Evolutionary conservation across 495 filamentous ascomycete genomes (phyloP).

Genomic region (Penicillium samsonianum): DNA sequence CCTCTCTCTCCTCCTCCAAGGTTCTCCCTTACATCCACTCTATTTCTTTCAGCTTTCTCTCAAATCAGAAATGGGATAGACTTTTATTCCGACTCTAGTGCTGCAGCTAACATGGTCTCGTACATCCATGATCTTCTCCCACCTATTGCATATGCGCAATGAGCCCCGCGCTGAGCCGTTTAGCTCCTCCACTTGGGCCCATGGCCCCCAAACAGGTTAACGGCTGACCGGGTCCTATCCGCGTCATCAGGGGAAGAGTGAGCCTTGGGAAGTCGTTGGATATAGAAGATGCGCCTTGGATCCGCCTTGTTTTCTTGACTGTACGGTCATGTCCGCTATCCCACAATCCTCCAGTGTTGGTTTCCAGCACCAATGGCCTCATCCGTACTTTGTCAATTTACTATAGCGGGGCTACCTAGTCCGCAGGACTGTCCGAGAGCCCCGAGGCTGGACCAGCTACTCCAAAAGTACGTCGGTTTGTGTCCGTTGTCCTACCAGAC

Average conservation of each 20-base stretch:
- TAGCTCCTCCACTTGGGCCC: constrained; percentile 7
- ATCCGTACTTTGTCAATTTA: constrained; percentile 53
- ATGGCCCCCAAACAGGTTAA: neutral
- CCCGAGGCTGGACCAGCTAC: constrained; percentile 42
- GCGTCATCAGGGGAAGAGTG: neutral
- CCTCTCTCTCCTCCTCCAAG: neutral
- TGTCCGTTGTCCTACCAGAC: constrained; percentile 29
- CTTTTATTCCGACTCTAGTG: constrained; percentile 3
- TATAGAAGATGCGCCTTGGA: neutral
- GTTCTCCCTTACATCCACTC: constrained; percentile 15
- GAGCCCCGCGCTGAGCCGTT: constrained; percentile 7
- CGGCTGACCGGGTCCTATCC: neutral
- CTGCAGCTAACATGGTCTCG: constrained; percentile 3
- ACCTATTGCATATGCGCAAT: constrained; percentile 6
- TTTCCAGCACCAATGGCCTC: constrained; percentile 54
- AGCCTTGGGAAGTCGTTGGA: neutral
- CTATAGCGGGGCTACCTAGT: constrained; percentile 53
- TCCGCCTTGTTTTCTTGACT: neutral
- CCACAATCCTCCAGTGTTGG: constrained; percentile 35
- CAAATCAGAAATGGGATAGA: neutral
- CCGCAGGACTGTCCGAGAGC: constrained; percentile 50
- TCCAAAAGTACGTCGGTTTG: constrained; percentile 41
- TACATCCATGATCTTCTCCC: constrained; percentile 1
- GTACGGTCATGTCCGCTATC: neutral
- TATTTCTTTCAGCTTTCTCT: neutral